Percentiles rank a stretch among this genome's conserved stretches.
phyloP scores from a whole-genome alignment of 2,329 filamentous ascomycete genomes.

The Aspergillus sp. region DNA sequence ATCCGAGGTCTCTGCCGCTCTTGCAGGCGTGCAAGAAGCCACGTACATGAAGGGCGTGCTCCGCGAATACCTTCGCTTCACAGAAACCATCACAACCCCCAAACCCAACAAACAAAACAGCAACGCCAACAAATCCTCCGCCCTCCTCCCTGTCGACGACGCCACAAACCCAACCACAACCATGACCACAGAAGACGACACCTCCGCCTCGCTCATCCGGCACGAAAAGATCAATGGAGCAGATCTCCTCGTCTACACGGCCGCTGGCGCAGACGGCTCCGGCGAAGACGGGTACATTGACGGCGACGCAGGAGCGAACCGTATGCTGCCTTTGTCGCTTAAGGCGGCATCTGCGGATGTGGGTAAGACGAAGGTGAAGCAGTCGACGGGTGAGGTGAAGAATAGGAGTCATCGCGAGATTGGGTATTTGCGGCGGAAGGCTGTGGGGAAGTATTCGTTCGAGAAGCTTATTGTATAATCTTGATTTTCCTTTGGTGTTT shows the following conservation, averaged over 20 bases:
- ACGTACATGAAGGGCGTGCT: conserved; percentile 42
- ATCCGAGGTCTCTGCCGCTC: conserved; percentile 42
- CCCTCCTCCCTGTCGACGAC: conserved; percentile 4
- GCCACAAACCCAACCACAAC: neutral
- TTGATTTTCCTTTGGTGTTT: neutral
- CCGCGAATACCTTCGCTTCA: conserved; percentile 40
- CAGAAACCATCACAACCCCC: conserved; percentile 19
- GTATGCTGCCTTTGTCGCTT: conserved; percentile 62
- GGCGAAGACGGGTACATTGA: conserved; percentile 19
- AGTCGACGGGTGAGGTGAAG: conserved; percentile 63
- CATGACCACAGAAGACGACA: conserved; percentile 4
- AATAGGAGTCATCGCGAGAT: conserved; percentile 65
- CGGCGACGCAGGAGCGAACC: conserved; percentile 22
- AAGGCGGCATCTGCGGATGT: conserved; percentile 52
- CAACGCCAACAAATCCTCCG: neutral
- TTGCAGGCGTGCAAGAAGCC: conserved; percentile 43
- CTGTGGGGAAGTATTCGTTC: conserved; percentile 74
- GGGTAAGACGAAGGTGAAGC: conserved; percentile 45
- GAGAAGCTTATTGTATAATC: conserved; percentile 64
- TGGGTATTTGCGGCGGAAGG: conserved; percentile 69
- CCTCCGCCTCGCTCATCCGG: conserved; percentile 19
- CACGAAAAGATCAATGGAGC: conserved; percentile 35
- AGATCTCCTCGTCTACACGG: conserved; percentile 28
- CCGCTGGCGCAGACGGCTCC: conserved; percentile 22
- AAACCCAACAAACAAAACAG: neutral